Evolutionary conservation across 495 filamentous ascomycete genomes (phyloP), one percentile per base, ranked within the genome.

Genomic region (Aspergillus panamensis): DNA sequence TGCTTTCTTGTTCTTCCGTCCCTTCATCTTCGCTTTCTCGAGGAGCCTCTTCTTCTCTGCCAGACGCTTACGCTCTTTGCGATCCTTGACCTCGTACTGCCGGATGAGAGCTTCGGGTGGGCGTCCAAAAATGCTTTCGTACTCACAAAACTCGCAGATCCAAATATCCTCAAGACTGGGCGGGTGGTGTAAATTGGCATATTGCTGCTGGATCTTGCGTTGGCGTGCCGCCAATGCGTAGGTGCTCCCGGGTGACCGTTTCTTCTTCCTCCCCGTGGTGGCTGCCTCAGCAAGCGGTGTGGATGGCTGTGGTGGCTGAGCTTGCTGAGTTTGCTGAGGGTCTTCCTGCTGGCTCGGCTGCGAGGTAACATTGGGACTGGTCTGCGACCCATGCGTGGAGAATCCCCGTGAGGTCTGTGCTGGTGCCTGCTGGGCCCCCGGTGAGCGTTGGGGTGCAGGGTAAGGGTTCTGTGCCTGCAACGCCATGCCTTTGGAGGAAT

Each of bases 1-100:
- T 43, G 75, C 85, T 80, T 87, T 88, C 73, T 87, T 87, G 35
- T 81, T 80, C 78, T 96, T 96, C 33, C 91, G 84, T 50, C 89
- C 88, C 67, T 95, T 96, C 84, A 92, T 92, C 77, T 96, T 96
- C 32, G 94, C 91, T 68, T 96, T 95, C 73, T 97, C 93, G 51
- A 96, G 73, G 43, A 97, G 78, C 29, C 92, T 80, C 56, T 87
- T 82, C 68, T 91, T 90, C 73, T 96, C 91, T 14, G 88, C 88
- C 60, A 91, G 75, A 47, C 86, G 81, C 68, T 91, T 88, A 40
- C 89, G 87, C 68, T 91, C 87, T 53, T 88, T 87, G 17, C 91
- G 85, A 68, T 96, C 93, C 68, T 96, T 96, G 71, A 92, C 87
- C 72, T 97, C 93, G 64, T 97, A 97, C 62, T 92, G 87, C 37